Base-by-base conservation (phyloP, 768 basidiomycete genomes). In the Mycena indigotica region DNA sequence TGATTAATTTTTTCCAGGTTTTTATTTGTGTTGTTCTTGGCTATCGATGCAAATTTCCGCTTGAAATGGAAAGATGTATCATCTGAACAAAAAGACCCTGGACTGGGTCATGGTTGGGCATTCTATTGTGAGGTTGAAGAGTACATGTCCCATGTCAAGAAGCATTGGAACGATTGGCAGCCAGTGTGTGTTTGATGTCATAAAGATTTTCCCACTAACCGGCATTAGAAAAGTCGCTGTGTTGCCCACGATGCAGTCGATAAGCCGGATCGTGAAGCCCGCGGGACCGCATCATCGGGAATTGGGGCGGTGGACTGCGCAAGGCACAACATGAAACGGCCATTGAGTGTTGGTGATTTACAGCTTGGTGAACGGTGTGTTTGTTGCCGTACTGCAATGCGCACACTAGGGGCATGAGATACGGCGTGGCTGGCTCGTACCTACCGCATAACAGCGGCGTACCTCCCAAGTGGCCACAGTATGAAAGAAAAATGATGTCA, bases 1-100 rank as follows among this genome's bases (percentile, higher is more conserved):
- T 45, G 26, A 57, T 57, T 52, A 30, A 44, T 13, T 44, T 6
- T 44, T 5, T 23, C 23, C 61, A 60, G 61, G 28, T 69, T 56
- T 28, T 28, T 57, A 1, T 66, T 63, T 32, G 53, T 59, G 0
- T 16, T 65, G 5, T 64, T 67, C 52, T 13, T 66, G 4, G 54
- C 62, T 2, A 60, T 67, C 3, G 67, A 70, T 45, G 66, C 67
- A 4, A 70, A 70, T 26, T 69, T 70, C 44, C 53, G 57, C 8
- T 41, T 70, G 13, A 63, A 61, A 38, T 61, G 59, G 2, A 53
- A 63, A 52, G 70, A 56, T 5, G 52, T 57, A 0, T 66, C 60
- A 2, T 53, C 50, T n/a, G 57, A 61, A 23, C 63, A 51, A 38
- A 53, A 53, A 5, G 63, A 67, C 28, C 66, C 63, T 2, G 62